Evolutionary conservation across 2,329 filamentous ascomycete genomes (phyloP).

Genomic region (Paracorniculantispora psalliotae): DNA sequence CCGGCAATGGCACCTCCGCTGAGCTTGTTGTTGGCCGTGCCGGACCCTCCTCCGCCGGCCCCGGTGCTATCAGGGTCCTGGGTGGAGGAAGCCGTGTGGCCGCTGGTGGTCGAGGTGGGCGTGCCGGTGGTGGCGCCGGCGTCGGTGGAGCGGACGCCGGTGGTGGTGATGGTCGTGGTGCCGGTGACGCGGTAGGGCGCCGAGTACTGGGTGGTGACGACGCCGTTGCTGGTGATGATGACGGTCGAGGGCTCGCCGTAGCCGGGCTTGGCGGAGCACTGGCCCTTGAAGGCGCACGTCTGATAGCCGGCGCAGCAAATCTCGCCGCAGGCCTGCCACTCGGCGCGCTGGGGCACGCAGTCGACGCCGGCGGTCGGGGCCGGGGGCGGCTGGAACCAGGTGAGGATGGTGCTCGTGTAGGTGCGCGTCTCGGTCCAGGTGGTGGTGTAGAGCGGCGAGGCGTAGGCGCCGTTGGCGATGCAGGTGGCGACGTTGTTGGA

Average conservation of each 20-base stretch:
- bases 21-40: conserved; percentile 41
- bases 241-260: conserved; percentile 39
- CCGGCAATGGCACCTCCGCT: conserved; percentile 73
- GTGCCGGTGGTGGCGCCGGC: conserved; percentile 43
- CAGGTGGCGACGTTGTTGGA: conserved; percentile 47
- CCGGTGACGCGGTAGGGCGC: conserved; percentile 49
- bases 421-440: conserved; percentile 59
- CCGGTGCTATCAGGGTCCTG: conserved; percentile 29
- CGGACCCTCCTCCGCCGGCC: conserved; percentile 31
- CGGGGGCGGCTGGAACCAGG: conserved; percentile 41
- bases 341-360: conserved; percentile 47
- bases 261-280: conserved; percentile 53
- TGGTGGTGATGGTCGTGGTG: conserved; percentile 49
- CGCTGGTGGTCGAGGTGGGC: conserved; percentile 38
- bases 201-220: conserved; percentile 51
- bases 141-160: conserved; percentile 43
- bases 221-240: conserved; percentile 40
- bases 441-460: conserved; percentile 41
- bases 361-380: conserved; percentile 38
- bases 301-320: conserved; percentile 69
- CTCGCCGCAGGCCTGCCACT: conserved; percentile 58
- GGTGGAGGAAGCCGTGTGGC: conserved; percentile 32
- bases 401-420: conserved; percentile 55
- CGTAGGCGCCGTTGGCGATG: conserved; percentile 29
- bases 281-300: conserved; percentile 56